Evolutionary conservation across 352 stramenopile genomes (phyloP).

Genomic region (Globisporangium spiculum): DNA sequence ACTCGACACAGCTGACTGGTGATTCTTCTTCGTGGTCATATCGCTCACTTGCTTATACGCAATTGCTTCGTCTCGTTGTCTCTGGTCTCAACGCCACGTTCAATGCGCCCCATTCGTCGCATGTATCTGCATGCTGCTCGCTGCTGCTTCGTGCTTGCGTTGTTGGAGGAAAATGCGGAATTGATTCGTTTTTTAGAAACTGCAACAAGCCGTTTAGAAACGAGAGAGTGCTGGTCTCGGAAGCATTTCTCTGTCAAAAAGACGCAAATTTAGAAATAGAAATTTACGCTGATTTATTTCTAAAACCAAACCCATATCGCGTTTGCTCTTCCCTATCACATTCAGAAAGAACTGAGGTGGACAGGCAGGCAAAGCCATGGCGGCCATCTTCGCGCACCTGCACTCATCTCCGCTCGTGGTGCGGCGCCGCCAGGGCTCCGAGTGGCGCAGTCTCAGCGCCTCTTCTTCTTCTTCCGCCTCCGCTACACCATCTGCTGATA

Average conservation of each 20-base stretch:
- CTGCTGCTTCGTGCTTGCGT: background rate
- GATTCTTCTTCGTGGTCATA: background rate
- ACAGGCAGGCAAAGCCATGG: constrained; percentile 4
- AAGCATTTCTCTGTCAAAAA: background rate
- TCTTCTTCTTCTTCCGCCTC: background rate
- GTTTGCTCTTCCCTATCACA: background rate
- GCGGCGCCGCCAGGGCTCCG: constrained; percentile 47
- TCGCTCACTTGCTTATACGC: background rate
- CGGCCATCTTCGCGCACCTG: constrained; percentile 74
- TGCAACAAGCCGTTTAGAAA: background rate
- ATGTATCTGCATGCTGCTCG: no score
- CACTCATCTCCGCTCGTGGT: constrained; percentile 83
- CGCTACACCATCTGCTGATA: background rate
- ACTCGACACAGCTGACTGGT: background rate
- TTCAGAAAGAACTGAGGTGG: background rate
- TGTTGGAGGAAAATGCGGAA: background rate
- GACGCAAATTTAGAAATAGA: background rate
- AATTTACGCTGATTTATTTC: background rate
- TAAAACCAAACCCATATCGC: background rate
- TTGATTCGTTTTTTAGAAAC: background rate
- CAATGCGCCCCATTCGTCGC: background rate
- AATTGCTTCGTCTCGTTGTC: background rate
- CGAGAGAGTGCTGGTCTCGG: background rate
- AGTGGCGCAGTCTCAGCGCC: constrained; percentile 60
- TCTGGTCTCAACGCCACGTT: background rate